Evolutionary conservation across 768 basidiomycete genomes (phyloP), one percentile per base, ranked within the genome.

Genomic region (Podaxis carcinomalis): DNA sequence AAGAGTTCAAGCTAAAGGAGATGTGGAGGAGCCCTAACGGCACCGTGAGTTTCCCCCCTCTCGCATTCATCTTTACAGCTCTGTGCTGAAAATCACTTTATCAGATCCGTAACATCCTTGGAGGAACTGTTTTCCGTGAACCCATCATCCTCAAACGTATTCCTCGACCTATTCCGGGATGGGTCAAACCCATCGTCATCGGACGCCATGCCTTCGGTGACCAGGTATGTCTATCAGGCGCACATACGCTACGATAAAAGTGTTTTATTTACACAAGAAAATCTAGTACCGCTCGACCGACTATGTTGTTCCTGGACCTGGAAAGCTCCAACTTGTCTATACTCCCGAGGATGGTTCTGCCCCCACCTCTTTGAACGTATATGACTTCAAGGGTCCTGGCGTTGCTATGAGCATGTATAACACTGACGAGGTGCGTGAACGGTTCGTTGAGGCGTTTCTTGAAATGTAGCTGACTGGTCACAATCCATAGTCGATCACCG

Each of bases 1-100:
- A 95, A 72, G 97, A 98, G 76, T 99, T 97, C 84, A 92, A 94
- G 53, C 82, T 99, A 71, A 98, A 97, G 82, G 87, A 95, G 76
- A 99, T 99, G 96, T 97, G 94, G 95, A 90, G 81, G 80, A 93
- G 92, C 69, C 96, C 95, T 5, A 97, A 97, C 74, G 95, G 95
- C 67, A 96, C 95, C 1, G 90, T 92, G 62, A 56, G 88, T 76
- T 27, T 44, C 7, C 35, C 60, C 27, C 59, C 47, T 39, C 21
- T 7, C 7, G 28, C 32, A 9, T 2, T 32, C 32, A 9, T 2
- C 1, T 1, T 9, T 32, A 3, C 2, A 9, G 32, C 32, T 0
- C 9, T 7, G 32, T 32, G 2, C 32, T 32, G 2, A 32, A 9
- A 57, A 37, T 19, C n/a, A 27, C 58, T 27, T 19, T 49, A 11